These are phyloP conservation scores for Nemania serpens DNA, from an alignment of 2,329 filamentous ascomycete species.

Conservation along the genomic window DNA sequence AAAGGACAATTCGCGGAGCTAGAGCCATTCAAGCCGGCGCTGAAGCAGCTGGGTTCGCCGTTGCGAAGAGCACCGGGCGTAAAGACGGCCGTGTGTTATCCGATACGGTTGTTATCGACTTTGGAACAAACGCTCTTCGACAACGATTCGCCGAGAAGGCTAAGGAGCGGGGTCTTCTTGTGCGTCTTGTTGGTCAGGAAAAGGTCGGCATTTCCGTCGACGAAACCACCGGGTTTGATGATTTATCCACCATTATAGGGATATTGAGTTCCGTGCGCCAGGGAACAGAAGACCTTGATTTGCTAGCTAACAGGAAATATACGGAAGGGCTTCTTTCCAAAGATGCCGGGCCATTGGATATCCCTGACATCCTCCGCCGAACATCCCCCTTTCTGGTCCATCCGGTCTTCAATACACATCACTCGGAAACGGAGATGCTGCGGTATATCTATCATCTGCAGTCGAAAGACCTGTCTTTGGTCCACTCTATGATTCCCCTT, in stretches of 20 bases:
- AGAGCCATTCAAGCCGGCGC: slow-evolving; percentile 70
- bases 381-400: slow-evolving; percentile 81
- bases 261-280: slow-evolving; percentile 20
- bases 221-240: slow-evolving; percentile 66
- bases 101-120: slow-evolving; percentile 76
- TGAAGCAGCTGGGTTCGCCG: slow-evolving; percentile 65
- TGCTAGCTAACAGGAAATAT: neutral
- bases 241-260: slow-evolving; percentile 44
- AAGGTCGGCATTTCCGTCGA: slow-evolving; percentile 78
- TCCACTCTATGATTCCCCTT: slow-evolving; percentile 96
- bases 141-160: slow-evolving; percentile 58
- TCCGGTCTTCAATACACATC: slow-evolving; percentile 91
- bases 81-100: slow-evolving; percentile 67
- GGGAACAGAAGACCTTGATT: neutral
- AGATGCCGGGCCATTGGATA: slow-evolving; percentile 45
- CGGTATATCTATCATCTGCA: slow-evolving; percentile 93
- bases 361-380: slow-evolving; percentile 68
- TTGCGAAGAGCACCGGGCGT: slow-evolving; percentile 60
- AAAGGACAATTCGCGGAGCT: slow-evolving; percentile 74
- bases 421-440: slow-evolving; percentile 92
- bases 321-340: slow-evolving; percentile 44
- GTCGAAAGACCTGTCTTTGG: slow-evolving; percentile 90
- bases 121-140: slow-evolving; percentile 53
- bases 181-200: slow-evolving; percentile 64
- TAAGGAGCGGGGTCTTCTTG: slow-evolving; percentile 58